Percentiles rank a stretch among this genome's conserved stretches.
Conservation (phyloP, 2,329 filamentous ascomycete species). For the Phyllosticta capitalensis region DNA sequence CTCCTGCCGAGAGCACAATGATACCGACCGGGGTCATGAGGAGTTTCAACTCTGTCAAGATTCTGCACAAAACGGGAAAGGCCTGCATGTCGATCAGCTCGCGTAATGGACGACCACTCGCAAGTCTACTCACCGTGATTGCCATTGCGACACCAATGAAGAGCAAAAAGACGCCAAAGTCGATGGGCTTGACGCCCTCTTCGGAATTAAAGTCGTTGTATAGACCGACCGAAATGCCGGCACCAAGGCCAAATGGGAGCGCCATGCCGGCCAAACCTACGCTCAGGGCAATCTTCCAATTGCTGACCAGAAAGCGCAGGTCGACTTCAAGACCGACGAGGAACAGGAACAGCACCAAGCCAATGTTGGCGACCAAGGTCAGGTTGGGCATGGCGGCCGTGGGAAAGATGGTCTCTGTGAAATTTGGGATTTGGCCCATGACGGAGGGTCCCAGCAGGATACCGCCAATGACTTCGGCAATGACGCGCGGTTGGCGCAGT, state of each 20-base stretch:
- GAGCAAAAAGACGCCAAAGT: slow-evolving; percentile 55
- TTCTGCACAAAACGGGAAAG: slow-evolving; percentile 86
- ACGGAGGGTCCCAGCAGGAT: slow-evolving; percentile 80
- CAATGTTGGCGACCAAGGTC: slow-evolving; percentile 70
- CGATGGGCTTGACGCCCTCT: slow-evolving; percentile 45
- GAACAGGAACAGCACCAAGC: slow-evolving; percentile 77
- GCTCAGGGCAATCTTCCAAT: slow-evolving; percentile 70
- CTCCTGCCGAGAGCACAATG: slow-evolving; percentile 80
- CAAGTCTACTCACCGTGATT: slow-evolving; percentile 56
- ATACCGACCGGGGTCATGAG: slow-evolving; percentile 73
- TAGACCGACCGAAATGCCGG: slow-evolving; percentile 69
- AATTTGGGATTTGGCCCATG: slow-evolving; percentile 76
- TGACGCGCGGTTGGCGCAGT: slow-evolving; percentile 70
- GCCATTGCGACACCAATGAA: slow-evolving; percentile 92
- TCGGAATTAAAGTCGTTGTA: slow-evolving; percentile 63
- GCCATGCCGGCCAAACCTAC: slow-evolving; percentile 74
- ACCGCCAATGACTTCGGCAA: slow-evolving; percentile 76
- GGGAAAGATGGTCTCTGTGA: slow-evolving; percentile 69
- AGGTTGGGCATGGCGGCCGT: slow-evolving; percentile 63
- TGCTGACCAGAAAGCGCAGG: slow-evolving; percentile 62
- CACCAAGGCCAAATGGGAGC: slow-evolving; percentile 73
- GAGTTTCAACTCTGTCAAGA: slow-evolving; percentile 82
- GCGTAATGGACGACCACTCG: neutral
- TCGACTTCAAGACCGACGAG: slow-evolving; percentile 83
- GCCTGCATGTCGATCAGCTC: slow-evolving; percentile 33